Percentiles rank a stretch among this genome's conserved stretches.
These are phyloP conservation scores for Tuber calosporum DNA, from an alignment of 495 filamentous ascomycete genomes.

Conservation along the genomic window DNA sequence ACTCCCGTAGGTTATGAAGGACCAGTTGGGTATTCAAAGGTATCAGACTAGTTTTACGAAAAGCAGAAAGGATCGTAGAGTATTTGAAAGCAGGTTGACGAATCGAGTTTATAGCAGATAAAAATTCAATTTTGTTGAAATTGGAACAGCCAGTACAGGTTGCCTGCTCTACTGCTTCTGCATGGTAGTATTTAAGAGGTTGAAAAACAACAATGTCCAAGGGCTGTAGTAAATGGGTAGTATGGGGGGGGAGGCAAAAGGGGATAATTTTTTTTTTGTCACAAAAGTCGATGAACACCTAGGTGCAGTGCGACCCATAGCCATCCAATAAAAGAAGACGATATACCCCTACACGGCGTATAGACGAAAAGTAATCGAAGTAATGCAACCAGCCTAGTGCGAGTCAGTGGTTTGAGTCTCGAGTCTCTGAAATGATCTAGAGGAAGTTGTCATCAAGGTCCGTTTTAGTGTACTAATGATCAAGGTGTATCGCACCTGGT, in stretches of 20 bases:
- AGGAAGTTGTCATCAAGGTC: background rate
- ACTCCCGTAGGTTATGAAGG: background rate
- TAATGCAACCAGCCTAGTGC: slow-evolving; percentile 7
- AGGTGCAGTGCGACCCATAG: slow-evolving; percentile 4
- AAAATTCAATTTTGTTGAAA: too few relatives aligned
- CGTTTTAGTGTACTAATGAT: background rate
- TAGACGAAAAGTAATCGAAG: background rate
- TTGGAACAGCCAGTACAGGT: too few relatives aligned
- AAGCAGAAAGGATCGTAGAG: background rate
- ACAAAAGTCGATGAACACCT: slow-evolving; percentile 6
- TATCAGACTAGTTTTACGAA: background rate
- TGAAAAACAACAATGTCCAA: background rate
- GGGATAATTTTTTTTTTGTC: slow-evolving; percentile 9
- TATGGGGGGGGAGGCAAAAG: background rate
- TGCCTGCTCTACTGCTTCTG: too few relatives aligned
- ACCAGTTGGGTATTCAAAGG: too few relatives aligned
- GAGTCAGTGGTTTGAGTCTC: slow-evolving; percentile 22
- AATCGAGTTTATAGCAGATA: too few relatives aligned
- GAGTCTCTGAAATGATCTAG: slow-evolving; percentile 15
- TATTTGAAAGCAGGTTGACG: too few relatives aligned
- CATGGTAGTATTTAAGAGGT: background rate
- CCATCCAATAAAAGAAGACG: slow-evolving; percentile 3
- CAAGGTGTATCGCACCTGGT: background rate
- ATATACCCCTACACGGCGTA: background rate
- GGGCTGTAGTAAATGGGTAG: slow-evolving; percentile 2